These are phyloP conservation scores for Fusarium temperatum DNA, from an alignment of 2,329 filamentous ascomycete species.

Conservation along the genomic window DNA sequence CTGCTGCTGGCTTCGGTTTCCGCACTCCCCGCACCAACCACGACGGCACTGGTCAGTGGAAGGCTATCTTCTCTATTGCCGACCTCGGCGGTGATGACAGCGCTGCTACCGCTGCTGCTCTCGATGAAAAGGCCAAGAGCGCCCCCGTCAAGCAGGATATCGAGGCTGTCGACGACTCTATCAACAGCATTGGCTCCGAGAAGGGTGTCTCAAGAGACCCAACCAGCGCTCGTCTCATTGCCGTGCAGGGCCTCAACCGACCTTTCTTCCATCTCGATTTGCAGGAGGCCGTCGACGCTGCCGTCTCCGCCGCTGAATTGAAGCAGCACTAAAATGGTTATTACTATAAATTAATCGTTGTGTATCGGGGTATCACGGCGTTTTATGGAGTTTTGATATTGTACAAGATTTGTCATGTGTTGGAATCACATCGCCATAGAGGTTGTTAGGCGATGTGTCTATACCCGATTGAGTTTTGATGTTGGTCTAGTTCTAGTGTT, in stretches of 20 bases:
- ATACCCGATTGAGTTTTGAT: conserved; percentile 1
- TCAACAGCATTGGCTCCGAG: conserved; percentile 38
- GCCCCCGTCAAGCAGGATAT: conserved; percentile 39
- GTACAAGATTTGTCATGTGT: neutral
- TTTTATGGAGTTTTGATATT: neutral
- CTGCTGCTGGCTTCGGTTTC: conserved; percentile 62
- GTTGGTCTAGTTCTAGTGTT: neutral
- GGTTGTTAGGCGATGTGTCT: neutral
- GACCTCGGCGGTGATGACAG: conserved; percentile 80
- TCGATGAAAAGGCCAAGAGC: conserved; percentile 63
- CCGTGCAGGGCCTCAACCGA: conserved; percentile 57
- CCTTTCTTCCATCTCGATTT: conserved; percentile 64
- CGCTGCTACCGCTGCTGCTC: conserved; percentile 63
- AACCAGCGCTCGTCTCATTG: conserved; percentile 46
- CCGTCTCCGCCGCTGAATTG: conserved; percentile 49
- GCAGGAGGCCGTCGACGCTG: conserved; percentile 58
- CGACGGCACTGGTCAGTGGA: conserved; percentile 52
- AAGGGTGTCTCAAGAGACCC: conserved; percentile 43
- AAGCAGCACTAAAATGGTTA: conserved; percentile 36
- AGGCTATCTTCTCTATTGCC: conserved; percentile 92
- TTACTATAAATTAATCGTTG: neutral
- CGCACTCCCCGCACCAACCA: conserved; percentile 43
- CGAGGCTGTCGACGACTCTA: conserved; percentile 40
- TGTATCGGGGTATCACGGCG: conserved; percentile 5
- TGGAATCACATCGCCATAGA: neutral